A percentile compares a stretch with the other conserved stretches of the same genome.
phyloP scores from a whole-genome alignment of 164 flowering plant species.

The Tetracentron sinense region DNA sequence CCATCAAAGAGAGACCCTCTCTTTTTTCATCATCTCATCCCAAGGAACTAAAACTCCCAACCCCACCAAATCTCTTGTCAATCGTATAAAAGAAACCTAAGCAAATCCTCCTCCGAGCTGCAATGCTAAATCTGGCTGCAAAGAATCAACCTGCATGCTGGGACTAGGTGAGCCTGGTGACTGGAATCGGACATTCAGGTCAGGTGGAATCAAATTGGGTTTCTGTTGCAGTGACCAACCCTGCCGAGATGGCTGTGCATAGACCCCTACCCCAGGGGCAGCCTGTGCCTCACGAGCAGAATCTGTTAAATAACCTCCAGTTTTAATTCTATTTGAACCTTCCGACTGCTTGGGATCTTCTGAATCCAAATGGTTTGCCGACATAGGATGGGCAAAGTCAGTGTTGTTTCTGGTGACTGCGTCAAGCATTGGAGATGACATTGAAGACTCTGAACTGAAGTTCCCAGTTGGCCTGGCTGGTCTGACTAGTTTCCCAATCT shows the following conservation, averaged over 20 bases:
- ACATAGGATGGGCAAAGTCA: constrained; percentile 13
- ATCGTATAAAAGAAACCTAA: no score
- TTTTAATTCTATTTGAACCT: constrained; percentile 17
- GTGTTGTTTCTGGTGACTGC: constrained; percentile 23
- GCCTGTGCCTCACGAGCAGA: constrained; percentile 10
- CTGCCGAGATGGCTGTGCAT: constrained; percentile 25
- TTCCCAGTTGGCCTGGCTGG: constrained; percentile 16
- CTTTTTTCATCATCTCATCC: no score
- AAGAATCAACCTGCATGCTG: no score
- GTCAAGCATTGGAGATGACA: constrained; percentile 23
- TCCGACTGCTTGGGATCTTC: constrained; percentile 19
- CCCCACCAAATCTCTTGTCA: no score
- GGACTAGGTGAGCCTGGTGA: constrained; percentile 48
- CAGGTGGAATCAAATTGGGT: constrained; percentile 45
- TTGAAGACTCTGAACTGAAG: constrained; percentile 12
- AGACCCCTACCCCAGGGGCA: constrained; percentile 9
- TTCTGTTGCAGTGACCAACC: constrained; percentile 25
- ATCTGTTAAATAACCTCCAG: constrained; percentile 11
- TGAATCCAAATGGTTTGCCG: constrained; percentile 11
- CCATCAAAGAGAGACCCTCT: no score
- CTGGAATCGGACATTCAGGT: constrained; percentile 51
- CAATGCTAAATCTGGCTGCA: constrained; percentile 65
- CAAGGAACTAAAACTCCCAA: no score
- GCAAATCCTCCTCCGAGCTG: constrained; percentile 63
- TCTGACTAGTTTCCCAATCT: constrained; percentile 17